These are phyloP conservation scores for Thermoascus crustaceus DNA, from an alignment of 2,329 filamentous ascomycete species.

Conservation along the genomic window DNA sequence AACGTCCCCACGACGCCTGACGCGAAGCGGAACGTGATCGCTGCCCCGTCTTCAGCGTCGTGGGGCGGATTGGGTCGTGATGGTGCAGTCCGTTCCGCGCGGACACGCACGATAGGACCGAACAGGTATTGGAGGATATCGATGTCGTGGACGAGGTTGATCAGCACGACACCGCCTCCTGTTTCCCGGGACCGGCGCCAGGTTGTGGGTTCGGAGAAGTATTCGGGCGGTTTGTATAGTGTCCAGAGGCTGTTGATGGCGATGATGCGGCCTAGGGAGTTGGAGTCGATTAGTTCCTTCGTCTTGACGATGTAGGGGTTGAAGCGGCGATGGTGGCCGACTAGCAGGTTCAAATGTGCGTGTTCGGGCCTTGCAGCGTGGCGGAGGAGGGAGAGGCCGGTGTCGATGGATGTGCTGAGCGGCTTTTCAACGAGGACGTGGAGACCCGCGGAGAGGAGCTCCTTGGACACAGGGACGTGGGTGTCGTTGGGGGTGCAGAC, in stretches of 20 bases:
- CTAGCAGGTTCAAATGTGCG: conserved; percentile 38
- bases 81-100: conserved; percentile 41
- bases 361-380: conserved; percentile 12
- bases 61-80: conserved; percentile 33
- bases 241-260: conserved; percentile 51
- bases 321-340: conserved; percentile 54
- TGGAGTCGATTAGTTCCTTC: conserved; percentile 37
- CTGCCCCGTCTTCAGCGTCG: conserved; percentile 50
- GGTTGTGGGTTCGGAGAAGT: conserved; percentile 42
- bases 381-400: conserved; percentile 16
- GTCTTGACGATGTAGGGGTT: conserved; percentile 48
- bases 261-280: conserved; percentile 39
- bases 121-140: conserved; percentile 52
- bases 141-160: conserved; percentile 55
- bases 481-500: conserved; percentile 54
- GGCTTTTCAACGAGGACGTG: conserved; percentile 53
- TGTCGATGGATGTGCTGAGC: conserved; percentile 33
- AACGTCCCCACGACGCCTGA: conserved; percentile 51
- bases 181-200: conserved; percentile 39
- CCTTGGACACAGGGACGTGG: conserved; percentile 44
- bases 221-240: conserved; percentile 42
- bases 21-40: conserved; percentile 45
- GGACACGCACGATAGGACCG: conserved; percentile 44
- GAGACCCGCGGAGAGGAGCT: conserved; percentile 41
- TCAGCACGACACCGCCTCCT: conserved; percentile 46